These are phyloP conservation scores for Chaetomium cochliodes DNA, from an alignment of 495 filamentous ascomycete genomes.

Conservation along the genomic window DNA sequence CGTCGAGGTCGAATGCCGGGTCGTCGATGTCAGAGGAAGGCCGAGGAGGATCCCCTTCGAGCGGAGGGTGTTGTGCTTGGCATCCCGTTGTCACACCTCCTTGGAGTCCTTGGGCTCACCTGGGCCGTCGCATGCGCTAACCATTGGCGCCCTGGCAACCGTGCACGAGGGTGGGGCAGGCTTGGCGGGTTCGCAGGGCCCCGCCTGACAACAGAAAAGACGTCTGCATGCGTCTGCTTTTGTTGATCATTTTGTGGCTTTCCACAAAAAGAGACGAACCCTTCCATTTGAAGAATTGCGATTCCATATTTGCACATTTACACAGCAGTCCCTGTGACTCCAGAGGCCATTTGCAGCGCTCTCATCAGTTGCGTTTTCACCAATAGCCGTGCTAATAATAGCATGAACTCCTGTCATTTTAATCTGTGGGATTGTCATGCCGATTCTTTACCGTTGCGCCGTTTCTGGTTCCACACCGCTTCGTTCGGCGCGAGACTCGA, in stretches of 20 bases:
- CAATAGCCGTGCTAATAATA: slow-evolving; percentile 5
- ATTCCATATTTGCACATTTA: too few relatives aligned
- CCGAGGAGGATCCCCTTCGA: slow-evolving; percentile 18
- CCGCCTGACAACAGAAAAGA: background rate
- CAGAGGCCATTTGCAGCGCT: background rate
- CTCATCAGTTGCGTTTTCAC: background rate
- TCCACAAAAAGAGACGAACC: background rate
- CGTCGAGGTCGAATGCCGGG: slow-evolving; percentile 18
- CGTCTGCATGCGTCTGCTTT: background rate
- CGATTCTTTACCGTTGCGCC: background rate
- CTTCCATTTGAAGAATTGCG: background rate
- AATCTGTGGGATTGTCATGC: background rate
- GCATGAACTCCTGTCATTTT: slow-evolving; percentile 3
- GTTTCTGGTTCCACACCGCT: background rate
- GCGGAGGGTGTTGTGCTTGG: slow-evolving; percentile 28
- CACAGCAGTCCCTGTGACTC: too few relatives aligned
- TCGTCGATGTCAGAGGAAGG: slow-evolving; percentile 20
- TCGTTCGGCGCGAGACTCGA: background rate
- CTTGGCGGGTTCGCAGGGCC: slow-evolving; percentile 3
- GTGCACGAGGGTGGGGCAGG: slow-evolving; percentile 22
- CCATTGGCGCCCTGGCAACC: slow-evolving; percentile 28
- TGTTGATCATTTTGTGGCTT: background rate
- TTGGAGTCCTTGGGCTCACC: background rate
- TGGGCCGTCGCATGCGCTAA: slow-evolving; percentile 14
- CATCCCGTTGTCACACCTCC: slow-evolving; percentile 4